Base-by-base conservation (phyloP, 768 basidiomycete species). In the Leccinum obscurum region DNA sequence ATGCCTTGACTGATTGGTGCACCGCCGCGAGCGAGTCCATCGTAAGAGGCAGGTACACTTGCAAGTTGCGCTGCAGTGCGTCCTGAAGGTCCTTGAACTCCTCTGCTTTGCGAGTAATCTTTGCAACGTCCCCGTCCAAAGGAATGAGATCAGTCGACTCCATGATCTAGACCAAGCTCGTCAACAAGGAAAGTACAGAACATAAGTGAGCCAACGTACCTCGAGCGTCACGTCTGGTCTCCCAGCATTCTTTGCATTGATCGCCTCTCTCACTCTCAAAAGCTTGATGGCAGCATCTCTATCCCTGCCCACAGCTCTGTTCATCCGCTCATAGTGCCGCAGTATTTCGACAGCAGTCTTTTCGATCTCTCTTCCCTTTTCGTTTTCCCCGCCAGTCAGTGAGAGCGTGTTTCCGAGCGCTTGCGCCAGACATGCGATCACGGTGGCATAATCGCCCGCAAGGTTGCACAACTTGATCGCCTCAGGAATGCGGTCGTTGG, bases 1-100 rank as follows among this genome's bases (percentile, higher is more conserved):
- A 87, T 11, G 80, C 77, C 73, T 96, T 96, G 58, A 86, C 77
- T 59, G 83, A 85, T 58, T 89, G 88, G 66, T 95, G 90, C 14
- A 95, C 84, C 14, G 83, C 86, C 53, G 90, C 89, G 28, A 98
- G 84, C 30, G 89, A 85, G 69, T 95, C 93, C 97, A 98, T 99
- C 22, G 93, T 90, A 37, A 94, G 83, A 35, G 91, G 85, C 53
- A 98, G 81, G 72, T 97, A 91, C 2, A 85, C 85, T 67, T 93
- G 93, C 72, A 98, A 75, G 77, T 96, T 98, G 64, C 90, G 85
- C 68, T 95, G 92, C 67, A 97, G 77, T 2, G 91, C 83, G 65
- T 96, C 92, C 59, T 96, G 89, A 17, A 90, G 75, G 56, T 93
- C 86, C 70, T 88, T 88, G 77, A 98, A 95, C 66, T 94, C 90